Evolutionary conservation across 805 yeast genomes (phyloP).

Genomic region (Starmerella gropengiesseri): DNA sequence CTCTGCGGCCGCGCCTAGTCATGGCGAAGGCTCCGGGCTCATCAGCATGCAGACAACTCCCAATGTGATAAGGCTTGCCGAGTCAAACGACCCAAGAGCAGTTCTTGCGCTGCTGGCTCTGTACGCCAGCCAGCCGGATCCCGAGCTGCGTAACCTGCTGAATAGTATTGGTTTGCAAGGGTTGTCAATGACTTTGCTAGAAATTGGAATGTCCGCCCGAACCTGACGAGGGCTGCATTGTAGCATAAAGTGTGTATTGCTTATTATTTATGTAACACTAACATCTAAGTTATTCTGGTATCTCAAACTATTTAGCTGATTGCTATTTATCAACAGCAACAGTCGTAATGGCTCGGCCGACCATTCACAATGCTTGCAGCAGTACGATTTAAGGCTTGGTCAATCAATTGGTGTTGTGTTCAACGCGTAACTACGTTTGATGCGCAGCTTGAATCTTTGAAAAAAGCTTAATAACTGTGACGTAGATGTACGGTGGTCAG

Average conservation of each 20-base stretch:
- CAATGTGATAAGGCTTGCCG: not conserved
- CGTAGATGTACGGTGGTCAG: too few species aligned
- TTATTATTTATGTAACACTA: constrained; percentile 1
- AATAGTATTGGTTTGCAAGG: not conserved
- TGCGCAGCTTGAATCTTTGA: too few species aligned
- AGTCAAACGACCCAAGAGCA: constrained; percentile 4
- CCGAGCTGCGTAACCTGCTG: not conserved
- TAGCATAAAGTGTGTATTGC: not conserved
- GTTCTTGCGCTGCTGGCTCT: constrained; percentile 11
- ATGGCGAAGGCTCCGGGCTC: not conserved
- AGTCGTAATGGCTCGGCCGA: too few species aligned
- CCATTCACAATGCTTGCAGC: too few species aligned
- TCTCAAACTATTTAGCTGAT: too few species aligned
- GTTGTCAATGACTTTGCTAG: constrained; percentile 1
- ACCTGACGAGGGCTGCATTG: not conserved
- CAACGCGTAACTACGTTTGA: too few species aligned
- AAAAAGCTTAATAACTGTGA: too few species aligned
- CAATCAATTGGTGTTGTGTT: too few species aligned
- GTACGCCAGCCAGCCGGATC: not conserved
- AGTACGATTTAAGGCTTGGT: too few species aligned
- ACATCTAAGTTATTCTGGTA: too few species aligned
- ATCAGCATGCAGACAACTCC: not conserved
- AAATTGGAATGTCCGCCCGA: constrained; percentile 4
- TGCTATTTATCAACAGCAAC: too few species aligned
- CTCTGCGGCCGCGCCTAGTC: not conserved